phyloP scores from a whole-genome alignment of 306 rosid genomes.

The Vigna nakashimae region DNA sequence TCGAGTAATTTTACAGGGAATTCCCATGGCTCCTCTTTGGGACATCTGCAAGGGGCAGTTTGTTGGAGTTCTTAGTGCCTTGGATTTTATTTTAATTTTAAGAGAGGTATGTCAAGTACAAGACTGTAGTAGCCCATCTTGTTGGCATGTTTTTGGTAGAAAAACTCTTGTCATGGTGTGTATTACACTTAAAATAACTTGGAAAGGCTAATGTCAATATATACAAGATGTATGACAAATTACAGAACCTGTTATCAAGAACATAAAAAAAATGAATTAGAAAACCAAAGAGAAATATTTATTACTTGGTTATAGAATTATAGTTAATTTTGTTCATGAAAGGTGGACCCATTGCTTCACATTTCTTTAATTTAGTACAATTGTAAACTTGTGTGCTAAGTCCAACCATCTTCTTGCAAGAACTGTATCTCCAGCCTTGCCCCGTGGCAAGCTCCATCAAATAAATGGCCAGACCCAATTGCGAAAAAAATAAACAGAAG shows the following conservation, averaged over 20 bases:
- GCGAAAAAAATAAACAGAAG: background rate
- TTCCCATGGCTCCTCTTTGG: conserved; percentile 97
- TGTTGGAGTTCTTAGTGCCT: conserved; percentile 94
- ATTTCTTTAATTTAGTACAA: background rate
- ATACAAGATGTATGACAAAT: conserved; percentile 22
- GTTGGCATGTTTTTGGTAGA: conserved; percentile 41
- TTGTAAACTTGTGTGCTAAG: conserved; percentile 1
- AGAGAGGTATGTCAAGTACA: conserved; percentile 76
- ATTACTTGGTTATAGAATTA: conserved; percentile 14
- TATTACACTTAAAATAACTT: conserved; percentile 19
- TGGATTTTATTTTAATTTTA: conserved; percentile 91
- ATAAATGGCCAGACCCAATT: conserved; percentile 12
- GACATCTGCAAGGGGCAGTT: conserved; percentile 85
- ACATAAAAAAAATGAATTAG: background rate
- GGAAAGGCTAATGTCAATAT: conserved; percentile 8
- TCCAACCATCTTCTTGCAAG: conserved; percentile 22
- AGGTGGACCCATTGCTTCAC: conserved; percentile 4
- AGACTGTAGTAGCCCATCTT: conserved; percentile 38
- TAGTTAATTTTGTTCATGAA: conserved; percentile 3
- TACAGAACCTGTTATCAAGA: background rate
- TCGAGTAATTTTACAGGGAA: conserved; percentile 68
- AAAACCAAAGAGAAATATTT: background rate
- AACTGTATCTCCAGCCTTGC: conserved; percentile 29
- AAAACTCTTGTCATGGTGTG: conserved; percentile 26
- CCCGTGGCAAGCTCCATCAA: conserved; percentile 6